Percentiles rank a stretch among this genome's conserved stretches.
phyloP scores from a whole-genome alignment of 2,329 filamentous ascomycete genomes.

The Alternaria novae-zelandiae region DNA sequence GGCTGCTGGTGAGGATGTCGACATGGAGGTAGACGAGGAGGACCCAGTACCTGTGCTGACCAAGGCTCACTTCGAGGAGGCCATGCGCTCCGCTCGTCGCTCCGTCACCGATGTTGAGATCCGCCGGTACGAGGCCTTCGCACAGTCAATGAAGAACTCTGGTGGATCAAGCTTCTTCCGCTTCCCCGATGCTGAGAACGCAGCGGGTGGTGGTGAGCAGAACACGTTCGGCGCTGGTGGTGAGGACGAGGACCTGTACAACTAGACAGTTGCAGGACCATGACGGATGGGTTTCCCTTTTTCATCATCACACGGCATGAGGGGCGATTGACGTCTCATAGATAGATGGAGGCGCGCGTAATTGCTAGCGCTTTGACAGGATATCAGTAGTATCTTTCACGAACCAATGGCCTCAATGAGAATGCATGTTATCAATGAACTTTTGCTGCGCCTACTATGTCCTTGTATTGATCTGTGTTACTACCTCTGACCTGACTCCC shows the following conservation, averaged over 20 bases:
- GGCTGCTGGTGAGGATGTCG: slow-evolving; percentile 72
- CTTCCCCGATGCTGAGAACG: slow-evolving; percentile 70
- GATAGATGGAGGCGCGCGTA: slow-evolving; percentile 26
- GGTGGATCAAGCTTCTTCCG: slow-evolving; percentile 97
- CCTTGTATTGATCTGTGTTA: neutral
- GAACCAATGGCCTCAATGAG: slow-evolving; percentile 12
- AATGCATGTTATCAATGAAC: slow-evolving; percentile 13
- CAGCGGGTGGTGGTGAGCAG: slow-evolving; percentile 54
- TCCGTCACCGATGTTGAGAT: slow-evolving; percentile 98
- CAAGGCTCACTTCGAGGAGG: slow-evolving; percentile 97
- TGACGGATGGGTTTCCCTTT: slow-evolving; percentile 23
- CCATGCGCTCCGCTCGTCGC: slow-evolving; percentile 91
- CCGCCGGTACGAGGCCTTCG: slow-evolving; percentile 96
- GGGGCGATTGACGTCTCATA: slow-evolving; percentile 6
- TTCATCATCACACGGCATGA: slow-evolving; percentile 18
- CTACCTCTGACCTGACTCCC: neutral
- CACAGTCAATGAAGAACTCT: slow-evolving; percentile 98
- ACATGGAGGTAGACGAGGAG: slow-evolving; percentile 77
- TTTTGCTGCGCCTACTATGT: neutral
- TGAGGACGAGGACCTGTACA: slow-evolving; percentile 96
- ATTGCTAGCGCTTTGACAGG: slow-evolving; percentile 16
- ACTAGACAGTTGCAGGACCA: slow-evolving; percentile 63
- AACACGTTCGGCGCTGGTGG: slow-evolving; percentile 79
- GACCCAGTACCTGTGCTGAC: slow-evolving; percentile 96
- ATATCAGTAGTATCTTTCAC: slow-evolving; percentile 7